Evolutionary conservation across 306 rosid genomes (phyloP).

Genomic region (Begonia loranthoides): DNA sequence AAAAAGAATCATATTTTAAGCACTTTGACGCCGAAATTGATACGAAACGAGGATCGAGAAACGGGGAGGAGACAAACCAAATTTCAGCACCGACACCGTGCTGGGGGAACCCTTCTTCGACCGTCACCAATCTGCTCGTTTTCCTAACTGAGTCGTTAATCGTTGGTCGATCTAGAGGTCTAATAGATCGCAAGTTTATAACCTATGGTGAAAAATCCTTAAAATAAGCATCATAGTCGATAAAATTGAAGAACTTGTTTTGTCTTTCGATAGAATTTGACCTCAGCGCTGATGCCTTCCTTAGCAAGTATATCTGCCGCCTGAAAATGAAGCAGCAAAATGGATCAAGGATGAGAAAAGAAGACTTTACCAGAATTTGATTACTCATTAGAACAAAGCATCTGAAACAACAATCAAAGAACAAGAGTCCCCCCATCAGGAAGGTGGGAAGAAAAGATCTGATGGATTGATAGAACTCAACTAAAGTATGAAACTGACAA

Average conservation of each 20-base stretch:
- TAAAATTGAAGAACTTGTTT: neutral
- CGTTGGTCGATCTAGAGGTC: constrained; percentile 85
- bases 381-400: no score
- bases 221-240: neutral
- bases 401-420: no score
- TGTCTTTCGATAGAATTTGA: constrained; percentile 12
- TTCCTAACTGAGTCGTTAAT: constrained; percentile 89
- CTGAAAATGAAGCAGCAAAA: constrained; percentile 31
- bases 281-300: constrained; percentile 98
- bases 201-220: constrained; percentile 24
- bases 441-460: no score
- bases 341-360: constrained; percentile 10
- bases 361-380: no score
- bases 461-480: no score
- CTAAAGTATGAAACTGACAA: no score
- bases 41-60: no score
- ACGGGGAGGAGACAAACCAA: constrained; percentile 31
- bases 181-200: constrained; percentile 81
- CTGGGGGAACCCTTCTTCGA: constrained; percentile 99
- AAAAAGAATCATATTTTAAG: constrained; percentile 12
- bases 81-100: constrained; percentile 99
- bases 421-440: no score
- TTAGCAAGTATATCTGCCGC: constrained; percentile 83
- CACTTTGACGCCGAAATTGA: neutral
- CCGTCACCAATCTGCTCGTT: constrained; percentile 82